Percentiles rank a stretch among this genome's conserved stretches.
phyloP scores from a whole-genome alignment of 441 rosid species.

The Erysimum cheiri region DNA sequence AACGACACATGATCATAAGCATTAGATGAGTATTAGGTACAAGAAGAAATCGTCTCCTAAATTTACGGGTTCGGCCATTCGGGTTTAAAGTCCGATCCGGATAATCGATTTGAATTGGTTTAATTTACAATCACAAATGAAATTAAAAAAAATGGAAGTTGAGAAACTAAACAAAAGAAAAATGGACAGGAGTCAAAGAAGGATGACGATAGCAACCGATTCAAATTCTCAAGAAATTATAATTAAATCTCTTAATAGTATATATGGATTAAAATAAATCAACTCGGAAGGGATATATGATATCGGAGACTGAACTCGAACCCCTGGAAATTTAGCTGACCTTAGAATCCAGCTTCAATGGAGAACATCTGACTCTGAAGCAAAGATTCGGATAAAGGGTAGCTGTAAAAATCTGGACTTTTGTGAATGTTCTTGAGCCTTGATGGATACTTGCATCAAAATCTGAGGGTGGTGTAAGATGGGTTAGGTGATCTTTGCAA shows the following conservation, averaged over 20 bases:
- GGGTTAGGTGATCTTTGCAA: conserved; percentile 37
- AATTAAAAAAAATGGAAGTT: not conserved
- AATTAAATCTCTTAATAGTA: conserved; percentile 12
- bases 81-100: conserved; percentile 3
- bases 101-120: not conserved
- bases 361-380: conserved; percentile 22
- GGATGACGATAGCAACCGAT: conserved; percentile 17
- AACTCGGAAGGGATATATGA: too few species aligned
- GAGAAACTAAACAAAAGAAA: not conserved
- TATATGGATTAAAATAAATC: conserved; percentile 10
- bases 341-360: conserved; percentile 41
- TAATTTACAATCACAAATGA: not conserved
- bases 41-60: not conserved
- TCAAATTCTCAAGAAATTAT: conserved; percentile 5
- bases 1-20: conserved; percentile 1
- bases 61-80: not conserved
- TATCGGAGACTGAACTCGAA: not conserved
- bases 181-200: conserved; percentile 34
- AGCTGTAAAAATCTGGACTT: conserved; percentile 5
- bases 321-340: not conserved
- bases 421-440: conserved; percentile 20
- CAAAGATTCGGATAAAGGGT: not conserved
- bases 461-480: conserved; percentile 31
- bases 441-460: conserved; percentile 16
- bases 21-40: not conserved